Percentiles rank a stretch among this genome's conserved stretches.
Evolutionary conservation across 257 asterid genomes (phyloP).

Genomic region (Primulina eburnea): DNA sequence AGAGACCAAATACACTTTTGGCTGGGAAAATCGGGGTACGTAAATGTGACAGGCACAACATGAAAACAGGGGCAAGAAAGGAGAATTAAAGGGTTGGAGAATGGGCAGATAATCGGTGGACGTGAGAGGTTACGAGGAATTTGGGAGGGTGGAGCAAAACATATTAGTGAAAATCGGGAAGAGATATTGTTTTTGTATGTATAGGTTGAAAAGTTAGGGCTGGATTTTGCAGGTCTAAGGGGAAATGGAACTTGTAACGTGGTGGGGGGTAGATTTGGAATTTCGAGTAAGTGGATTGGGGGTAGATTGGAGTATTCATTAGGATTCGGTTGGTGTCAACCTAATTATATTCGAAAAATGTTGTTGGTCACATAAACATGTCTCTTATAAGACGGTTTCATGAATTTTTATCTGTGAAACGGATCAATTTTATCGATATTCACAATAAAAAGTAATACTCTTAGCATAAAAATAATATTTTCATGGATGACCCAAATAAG

Average conservation of each 20-base stretch:
- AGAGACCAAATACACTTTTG: conserved; percentile 38
- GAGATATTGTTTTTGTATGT: neutral
- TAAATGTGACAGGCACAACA: conserved; percentile 50
- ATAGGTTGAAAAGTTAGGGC: conserved; percentile 16
- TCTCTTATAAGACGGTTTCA: too few relatives aligned
- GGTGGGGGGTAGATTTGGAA: conserved; percentile 30
- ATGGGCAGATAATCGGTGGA: conserved; percentile 6
- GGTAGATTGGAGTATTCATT: conserved; percentile 5
- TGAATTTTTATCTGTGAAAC: too few relatives aligned
- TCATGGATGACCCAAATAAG: too few relatives aligned
- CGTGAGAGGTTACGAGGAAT: conserved; percentile 25
- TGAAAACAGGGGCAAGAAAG: conserved; percentile 17
- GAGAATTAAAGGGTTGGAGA: conserved; percentile 10
- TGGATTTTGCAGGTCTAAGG: conserved; percentile 13
- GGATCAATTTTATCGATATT: too few relatives aligned
- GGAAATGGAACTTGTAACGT: conserved; percentile 36
- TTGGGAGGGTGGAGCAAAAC: conserved; percentile 23
- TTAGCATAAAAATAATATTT: too few relatives aligned
- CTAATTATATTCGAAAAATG: too few relatives aligned
- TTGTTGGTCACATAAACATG: too few relatives aligned
- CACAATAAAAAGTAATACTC: too few relatives aligned
- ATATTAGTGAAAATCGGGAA: neutral
- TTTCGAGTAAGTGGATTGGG: neutral
- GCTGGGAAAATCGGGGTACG: conserved; percentile 22
- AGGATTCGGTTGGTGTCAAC: neutral